Percentiles rank a stretch among this genome's conserved stretches.
phyloP scores from a whole-genome alignment of 2,329 filamentous ascomycete genomes.

The Aspergillus pseudotamarii region DNA sequence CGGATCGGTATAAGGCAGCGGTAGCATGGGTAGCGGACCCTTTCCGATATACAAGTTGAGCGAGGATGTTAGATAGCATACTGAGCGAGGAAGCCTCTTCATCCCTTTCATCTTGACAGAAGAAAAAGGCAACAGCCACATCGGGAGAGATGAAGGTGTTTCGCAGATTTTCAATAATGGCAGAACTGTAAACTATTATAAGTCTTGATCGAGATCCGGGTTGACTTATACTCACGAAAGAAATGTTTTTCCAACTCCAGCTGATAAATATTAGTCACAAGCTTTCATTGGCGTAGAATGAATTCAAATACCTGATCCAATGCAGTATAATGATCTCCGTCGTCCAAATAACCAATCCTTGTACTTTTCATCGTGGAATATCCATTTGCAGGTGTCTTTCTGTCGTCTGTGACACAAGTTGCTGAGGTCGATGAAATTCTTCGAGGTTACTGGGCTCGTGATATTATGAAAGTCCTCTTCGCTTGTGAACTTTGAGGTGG shows the following conservation, averaged over 20 bases:
- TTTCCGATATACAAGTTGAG: slow-evolving; percentile 35
- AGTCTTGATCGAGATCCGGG: background rate
- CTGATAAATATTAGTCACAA: too few relatives aligned
- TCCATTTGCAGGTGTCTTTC: background rate
- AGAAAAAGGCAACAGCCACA: slow-evolving; percentile 32
- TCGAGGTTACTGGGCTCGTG: background rate
- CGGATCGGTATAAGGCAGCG: slow-evolving; percentile 26
- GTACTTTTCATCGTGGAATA: background rate
- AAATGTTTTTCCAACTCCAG: slow-evolving; percentile 27
- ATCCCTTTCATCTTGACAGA: slow-evolving; percentile 30
- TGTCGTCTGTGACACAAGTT: background rate
- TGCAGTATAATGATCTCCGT: background rate
- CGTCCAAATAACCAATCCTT: background rate
- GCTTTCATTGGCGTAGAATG: background rate
- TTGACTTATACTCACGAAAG: slow-evolving; percentile 28
- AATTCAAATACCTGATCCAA: background rate
- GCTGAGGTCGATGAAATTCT: background rate
- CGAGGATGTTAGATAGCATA: slow-evolving; percentile 30
- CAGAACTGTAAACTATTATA: slow-evolving; percentile 19
- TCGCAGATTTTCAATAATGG: slow-evolving; percentile 32
- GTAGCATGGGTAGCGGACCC: slow-evolving; percentile 29
- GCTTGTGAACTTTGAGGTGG: too few relatives aligned
- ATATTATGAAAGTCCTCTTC: too few relatives aligned
- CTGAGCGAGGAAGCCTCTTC: slow-evolving; percentile 23
- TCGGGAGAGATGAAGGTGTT: slow-evolving; percentile 32